A percentile compares a stretch with the other conserved stretches of the same genome.
These are phyloP conservation scores for Orbilia blumenaviensis DNA, from an alignment of 2,329 filamentous ascomycete genomes.

Conservation along the genomic window DNA sequence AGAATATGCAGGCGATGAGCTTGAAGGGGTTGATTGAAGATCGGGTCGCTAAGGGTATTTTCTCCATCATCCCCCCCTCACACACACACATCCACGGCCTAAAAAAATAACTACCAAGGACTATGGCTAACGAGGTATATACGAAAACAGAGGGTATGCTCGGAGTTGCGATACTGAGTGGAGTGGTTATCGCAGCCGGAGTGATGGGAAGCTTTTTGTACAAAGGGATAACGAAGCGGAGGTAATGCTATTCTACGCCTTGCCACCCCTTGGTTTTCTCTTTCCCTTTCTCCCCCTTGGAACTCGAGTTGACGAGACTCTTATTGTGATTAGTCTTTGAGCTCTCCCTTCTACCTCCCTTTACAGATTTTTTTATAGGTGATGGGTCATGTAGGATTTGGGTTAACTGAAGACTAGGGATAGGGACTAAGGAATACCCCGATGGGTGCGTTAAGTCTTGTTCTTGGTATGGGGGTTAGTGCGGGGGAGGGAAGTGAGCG, in stretches of 20 bases:
- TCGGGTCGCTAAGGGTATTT: constrained; percentile 77
- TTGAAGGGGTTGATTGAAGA: constrained; percentile 90
- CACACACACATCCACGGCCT: neutral
- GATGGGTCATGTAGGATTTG: constrained; percentile 21
- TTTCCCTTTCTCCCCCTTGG: neutral
- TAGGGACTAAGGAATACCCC: constrained; percentile 33
- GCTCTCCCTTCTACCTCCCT: constrained; percentile 20
- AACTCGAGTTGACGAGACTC: constrained; percentile 29
- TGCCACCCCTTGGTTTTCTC: constrained; percentile 8
- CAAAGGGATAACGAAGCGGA: constrained; percentile 73
- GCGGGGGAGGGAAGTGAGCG: neutral
- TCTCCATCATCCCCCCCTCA: neutral
- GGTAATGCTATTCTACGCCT: constrained; percentile 39
- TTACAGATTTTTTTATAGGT: neutral
- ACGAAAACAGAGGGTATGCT: constrained; percentile 76
- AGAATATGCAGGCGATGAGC: constrained; percentile 88
- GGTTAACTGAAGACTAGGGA: constrained; percentile 44
- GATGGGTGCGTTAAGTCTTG: constrained; percentile 16
- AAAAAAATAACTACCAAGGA: constrained; percentile 18
- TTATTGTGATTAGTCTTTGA: constrained; percentile 33
- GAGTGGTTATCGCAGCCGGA: constrained; percentile 90
- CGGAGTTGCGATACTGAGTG: constrained; percentile 93
- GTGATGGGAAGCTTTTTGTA: constrained; percentile 88
- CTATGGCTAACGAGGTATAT: neutral
- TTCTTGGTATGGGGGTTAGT: neutral